Conservation (phyloP, 208 protist species). For the Wallacemonas sp. region DNA sequence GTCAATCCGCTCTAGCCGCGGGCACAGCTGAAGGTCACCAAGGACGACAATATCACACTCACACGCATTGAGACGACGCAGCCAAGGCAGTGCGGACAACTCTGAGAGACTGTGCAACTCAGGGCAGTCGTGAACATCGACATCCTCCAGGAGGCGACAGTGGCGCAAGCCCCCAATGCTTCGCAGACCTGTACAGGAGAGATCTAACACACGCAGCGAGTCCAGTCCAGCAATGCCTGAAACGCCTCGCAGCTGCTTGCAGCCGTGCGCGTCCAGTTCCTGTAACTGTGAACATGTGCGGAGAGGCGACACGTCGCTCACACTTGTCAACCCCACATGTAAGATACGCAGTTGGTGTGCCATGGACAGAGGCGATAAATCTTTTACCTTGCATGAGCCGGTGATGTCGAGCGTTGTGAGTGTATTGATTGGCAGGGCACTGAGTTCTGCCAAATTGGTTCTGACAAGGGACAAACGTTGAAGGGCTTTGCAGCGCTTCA, state of each 20-base stretch:
- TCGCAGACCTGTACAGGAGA: not conserved
- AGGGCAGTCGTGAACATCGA: not conserved
- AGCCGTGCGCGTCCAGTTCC: not conserved
- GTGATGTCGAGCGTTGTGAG: not conserved
- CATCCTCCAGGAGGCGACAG: constrained; percentile 5
- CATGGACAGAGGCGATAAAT: not conserved
- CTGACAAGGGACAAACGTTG: not conserved
- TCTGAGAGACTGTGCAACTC: not conserved
- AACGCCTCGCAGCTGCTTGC: not conserved
- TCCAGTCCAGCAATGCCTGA: not conserved
- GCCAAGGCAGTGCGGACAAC: not conserved
- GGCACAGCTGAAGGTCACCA: not conserved
- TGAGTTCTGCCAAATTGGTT: not conserved
- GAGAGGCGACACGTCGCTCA: not conserved
- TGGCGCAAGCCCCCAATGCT: not conserved
- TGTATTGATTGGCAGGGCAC: not conserved
- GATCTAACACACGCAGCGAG: not conserved
- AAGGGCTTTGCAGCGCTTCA: not conserved
- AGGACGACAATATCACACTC: not conserved
- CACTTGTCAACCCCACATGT: not conserved
- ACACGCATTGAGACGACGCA: not conserved
- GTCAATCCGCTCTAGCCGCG: not conserved
- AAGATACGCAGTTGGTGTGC: not conserved
- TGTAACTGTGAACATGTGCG: not conserved
- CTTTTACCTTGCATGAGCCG: not conserved